Conservation (phyloP, 75 land plant species). For the Azolla pinnata region DNA sequence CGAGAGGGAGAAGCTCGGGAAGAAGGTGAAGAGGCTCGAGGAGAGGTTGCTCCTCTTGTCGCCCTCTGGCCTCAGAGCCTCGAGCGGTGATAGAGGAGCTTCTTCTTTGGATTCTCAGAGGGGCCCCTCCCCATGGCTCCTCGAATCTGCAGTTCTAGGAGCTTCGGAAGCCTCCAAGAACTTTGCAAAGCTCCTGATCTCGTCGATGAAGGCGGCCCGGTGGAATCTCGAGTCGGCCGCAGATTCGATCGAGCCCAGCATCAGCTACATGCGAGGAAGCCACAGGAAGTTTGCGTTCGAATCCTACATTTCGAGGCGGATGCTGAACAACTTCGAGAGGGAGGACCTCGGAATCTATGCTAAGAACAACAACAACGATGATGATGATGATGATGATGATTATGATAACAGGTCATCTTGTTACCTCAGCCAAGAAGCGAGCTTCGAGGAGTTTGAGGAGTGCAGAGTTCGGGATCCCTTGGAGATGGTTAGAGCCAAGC, state of each 20-base stretch:
- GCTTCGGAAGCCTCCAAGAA: slow-evolving; percentile 54
- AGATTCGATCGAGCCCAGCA: slow-evolving; percentile 49
- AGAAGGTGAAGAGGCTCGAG: slow-evolving; percentile 15
- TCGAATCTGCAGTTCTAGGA: slow-evolving; percentile 39
- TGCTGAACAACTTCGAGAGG: slow-evolving; percentile 71
- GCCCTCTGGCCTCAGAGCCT: too few relatives aligned
- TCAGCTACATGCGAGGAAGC: slow-evolving; percentile 51
- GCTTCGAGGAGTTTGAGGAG: slow-evolving; percentile 64
- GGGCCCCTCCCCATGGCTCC: slow-evolving; percentile 37
- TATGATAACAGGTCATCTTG: too few relatives aligned
- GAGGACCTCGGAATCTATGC: slow-evolving; percentile 27
- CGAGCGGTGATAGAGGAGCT: not conserved
- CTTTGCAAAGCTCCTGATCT: slow-evolving; percentile 69
- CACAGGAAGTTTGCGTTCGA: slow-evolving; percentile 87
- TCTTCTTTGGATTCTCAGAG: not conserved
- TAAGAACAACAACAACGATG: too few relatives aligned
- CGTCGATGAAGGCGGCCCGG: slow-evolving; percentile 71
- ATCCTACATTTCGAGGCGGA: slow-evolving; percentile 60
- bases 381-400: too few relatives aligned
- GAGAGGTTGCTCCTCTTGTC: not conserved
- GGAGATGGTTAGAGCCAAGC: slow-evolving; percentile 42
- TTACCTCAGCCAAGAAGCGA: slow-evolving; percentile 44
- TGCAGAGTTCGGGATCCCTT: slow-evolving; percentile 50
- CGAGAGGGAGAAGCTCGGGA: slow-evolving; percentile 48
- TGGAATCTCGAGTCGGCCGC: slow-evolving; percentile 91